These are phyloP conservation scores for Scheffersomyces titani DNA, from an alignment of 1,139 yeast species.

Conservation along the genomic window DNA sequence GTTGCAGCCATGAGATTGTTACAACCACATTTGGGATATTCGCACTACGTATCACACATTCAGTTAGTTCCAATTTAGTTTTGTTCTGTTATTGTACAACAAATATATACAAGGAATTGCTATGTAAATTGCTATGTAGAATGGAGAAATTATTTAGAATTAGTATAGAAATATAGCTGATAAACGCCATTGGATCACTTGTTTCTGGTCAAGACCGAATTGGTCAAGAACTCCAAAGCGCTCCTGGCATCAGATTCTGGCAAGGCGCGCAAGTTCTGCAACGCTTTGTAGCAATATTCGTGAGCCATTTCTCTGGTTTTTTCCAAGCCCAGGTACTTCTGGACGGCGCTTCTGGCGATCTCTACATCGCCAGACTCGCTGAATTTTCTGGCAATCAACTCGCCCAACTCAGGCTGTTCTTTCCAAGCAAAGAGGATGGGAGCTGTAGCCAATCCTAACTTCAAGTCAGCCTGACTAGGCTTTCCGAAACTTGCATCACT, in stretches of 20 bases:
- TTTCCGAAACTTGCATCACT: slow-evolving; percentile 84
- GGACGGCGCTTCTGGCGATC: slow-evolving; percentile 72
- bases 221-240: slow-evolving; percentile 83
- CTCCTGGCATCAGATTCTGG: slow-evolving; percentile 91
- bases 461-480: slow-evolving; percentile 93
- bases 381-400: slow-evolving; percentile 81
- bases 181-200: slow-evolving; percentile 39
- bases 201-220: slow-evolving; percentile 77
- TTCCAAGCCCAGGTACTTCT: slow-evolving; percentile 69
- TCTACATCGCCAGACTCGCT: slow-evolving; percentile 81
- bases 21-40: background rate
- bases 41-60: background rate
- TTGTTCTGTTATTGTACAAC: background rate
- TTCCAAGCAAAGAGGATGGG: slow-evolving; percentile 96
- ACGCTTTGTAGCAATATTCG: slow-evolving; percentile 74
- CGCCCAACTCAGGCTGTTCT: slow-evolving; percentile 80
- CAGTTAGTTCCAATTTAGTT: background rate
- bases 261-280: slow-evolving; percentile 64
- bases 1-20: background rate
- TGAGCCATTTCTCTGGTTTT: slow-evolving; percentile 79
- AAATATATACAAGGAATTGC: background rate
- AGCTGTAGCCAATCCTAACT: slow-evolving; percentile 94
- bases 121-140: background rate
- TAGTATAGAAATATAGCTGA: background rate
- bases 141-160: background rate